Base-by-base conservation (phyloP, 2,329 filamentous ascomycete genomes). In the Ceratocystis papillata region DNA sequence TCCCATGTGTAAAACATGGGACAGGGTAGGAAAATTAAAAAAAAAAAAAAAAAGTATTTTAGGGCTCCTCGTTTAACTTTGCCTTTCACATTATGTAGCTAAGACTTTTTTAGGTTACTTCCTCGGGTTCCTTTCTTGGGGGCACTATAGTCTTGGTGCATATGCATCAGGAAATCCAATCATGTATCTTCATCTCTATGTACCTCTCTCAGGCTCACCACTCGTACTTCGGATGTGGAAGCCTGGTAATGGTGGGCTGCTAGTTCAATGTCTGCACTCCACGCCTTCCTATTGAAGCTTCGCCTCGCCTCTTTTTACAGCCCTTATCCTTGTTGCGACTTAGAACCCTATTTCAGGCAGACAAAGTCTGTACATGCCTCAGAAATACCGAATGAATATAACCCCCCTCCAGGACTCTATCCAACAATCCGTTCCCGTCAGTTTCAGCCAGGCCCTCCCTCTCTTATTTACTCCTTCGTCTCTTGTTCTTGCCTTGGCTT, bases 391-490 rank as follows among this genome's bases (percentile, higher is more conserved):
- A 41, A 3, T 20, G 12, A 17, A 17, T 30, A n/a, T 7, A 59
- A 37, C 5, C 28, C 53, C 12, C 17, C 28, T 7, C 53, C 28
- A n/a, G 53, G 28, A 10, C 28, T 33, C 20, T 37, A 3, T 30
- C 61, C 22, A 12, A 1, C 61, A 17, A 48, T 46, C 60, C 41
- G 33, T 62, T 25, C 37, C 33, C 33, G n/a, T n/a, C n/a, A 17
- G 17, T 61, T 61, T 57, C 53, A 57, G 53, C 53, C 53, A 57
- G 53, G 22, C 25, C 25, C 28, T 30, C 22, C 30, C 28, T 17
- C 28, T 33, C 25, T 59, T 59, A 59, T 8, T 59, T n/a, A 33
- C 53, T 37, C n/a, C 59, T 63, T 63, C 22, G 22, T 41, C 20
- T 20, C 46, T 55, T 22, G 44, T 46, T 28, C 33, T 28, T 22